A percentile compares a stretch with the other conserved stretches of the same genome.
These are phyloP conservation scores for Alternaria sp. DNA, from an alignment of 2,329 filamentous ascomycete species.

Conservation along the genomic window DNA sequence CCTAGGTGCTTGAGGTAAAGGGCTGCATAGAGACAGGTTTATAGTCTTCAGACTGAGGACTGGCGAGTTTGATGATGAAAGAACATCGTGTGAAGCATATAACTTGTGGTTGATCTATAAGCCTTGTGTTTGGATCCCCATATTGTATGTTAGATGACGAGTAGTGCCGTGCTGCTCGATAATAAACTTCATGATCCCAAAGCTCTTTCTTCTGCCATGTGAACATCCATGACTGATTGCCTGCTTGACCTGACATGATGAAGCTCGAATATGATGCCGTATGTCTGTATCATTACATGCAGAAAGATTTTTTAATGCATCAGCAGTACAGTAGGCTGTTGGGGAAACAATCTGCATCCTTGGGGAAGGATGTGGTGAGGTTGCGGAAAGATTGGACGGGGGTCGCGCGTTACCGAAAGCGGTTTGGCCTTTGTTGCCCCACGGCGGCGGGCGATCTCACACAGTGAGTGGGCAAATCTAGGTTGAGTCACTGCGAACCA, in stretches of 20 bases:
- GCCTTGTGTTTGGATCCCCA: background rate
- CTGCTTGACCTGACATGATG: background rate
- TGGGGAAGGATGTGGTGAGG: background rate
- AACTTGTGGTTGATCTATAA: background rate
- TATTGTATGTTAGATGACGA: background rate
- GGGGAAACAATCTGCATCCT: background rate
- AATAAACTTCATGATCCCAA: constrained; percentile 2
- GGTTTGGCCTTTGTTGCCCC: constrained; percentile 16
- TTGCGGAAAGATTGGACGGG: background rate
- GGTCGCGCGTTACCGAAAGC: constrained; percentile 3
- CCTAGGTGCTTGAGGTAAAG: background rate
- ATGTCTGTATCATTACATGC: no score
- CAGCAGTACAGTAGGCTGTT: background rate
- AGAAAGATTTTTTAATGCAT: background rate
- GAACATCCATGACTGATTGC: background rate
- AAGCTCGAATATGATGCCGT: background rate
- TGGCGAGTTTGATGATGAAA: background rate
- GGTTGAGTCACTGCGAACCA: constrained; percentile 30
- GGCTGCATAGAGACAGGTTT: no score
- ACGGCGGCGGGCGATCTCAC: constrained; percentile 27
- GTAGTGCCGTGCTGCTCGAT: background rate
- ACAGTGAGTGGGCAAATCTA: constrained; percentile 37
- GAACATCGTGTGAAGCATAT: background rate
- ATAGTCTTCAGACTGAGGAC: background rate
- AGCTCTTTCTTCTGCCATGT: background rate